Base-by-base conservation (phyloP, 139 green algal genomes). In the Raphidocelis subcapitata region DNA sequence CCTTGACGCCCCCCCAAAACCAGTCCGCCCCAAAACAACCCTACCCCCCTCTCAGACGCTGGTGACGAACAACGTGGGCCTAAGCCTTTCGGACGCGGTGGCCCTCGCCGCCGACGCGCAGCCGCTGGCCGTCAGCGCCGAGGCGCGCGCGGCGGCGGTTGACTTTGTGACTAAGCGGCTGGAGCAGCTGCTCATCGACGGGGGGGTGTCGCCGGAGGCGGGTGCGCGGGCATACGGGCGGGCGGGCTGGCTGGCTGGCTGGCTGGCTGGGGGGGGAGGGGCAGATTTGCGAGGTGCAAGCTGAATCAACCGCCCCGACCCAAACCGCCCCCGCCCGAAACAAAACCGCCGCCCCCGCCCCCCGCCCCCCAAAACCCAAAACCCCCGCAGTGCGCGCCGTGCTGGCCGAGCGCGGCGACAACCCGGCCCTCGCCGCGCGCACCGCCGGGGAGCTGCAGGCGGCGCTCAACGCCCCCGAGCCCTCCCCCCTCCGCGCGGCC, bases 161-260 rank as follows among this genome's bases (percentile, higher is more conserved):
- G 70, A 84, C 10, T 98, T 95, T 79, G 71, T 97, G 16, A 47
- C 46, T 15, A 68, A 90, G 3, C 82, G 96, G 12, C 82, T 99
- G 79, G 95, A 99, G 91, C 94, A 98, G 87, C 74, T 97, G 68
- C 77, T 99, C 52, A 72, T 93, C 3, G 95, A 99, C 69, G 65
- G 62, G n/a, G 83, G 82, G 2, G 73, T 82, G 55, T 62, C 65
- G 3, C 20, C 70, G 26, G 78, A 82, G 75, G 69, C 73, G 44
- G 82, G 82, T 82, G 62, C 41, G 81, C n/a, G 61, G 24, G 37
- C 41, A 60, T 41, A n/a, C n/a, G n/a, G n/a, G n/a, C n/a, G n/a
- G n/a, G n/a, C n/a, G n/a, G n/a, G n/a, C n/a, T n/a, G n/a, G n/a
- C n/a, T n/a, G n/a, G n/a, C n/a, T n/a, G n/a, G n/a, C n/a, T n/a